These are phyloP conservation scores for Cornus suecica DNA, from an alignment of 148 eudicot species.

Conservation along the genomic window DNA sequence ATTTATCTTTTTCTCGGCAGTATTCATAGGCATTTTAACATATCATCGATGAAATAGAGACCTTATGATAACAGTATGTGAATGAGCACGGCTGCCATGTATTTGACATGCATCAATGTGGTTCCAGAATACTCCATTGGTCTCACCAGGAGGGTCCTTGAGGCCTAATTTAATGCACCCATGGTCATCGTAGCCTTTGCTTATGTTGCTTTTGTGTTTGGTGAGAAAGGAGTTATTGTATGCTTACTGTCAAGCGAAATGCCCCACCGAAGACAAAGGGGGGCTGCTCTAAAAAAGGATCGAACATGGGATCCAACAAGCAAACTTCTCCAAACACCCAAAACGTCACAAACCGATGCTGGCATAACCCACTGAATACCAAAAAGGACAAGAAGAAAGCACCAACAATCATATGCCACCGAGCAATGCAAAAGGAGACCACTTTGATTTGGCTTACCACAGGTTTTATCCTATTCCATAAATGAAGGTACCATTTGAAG, in stretches of 20 bases:
- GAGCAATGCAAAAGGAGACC: too few species aligned
- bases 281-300: too few species aligned
- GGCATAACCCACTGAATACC: background rate
- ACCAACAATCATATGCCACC: too few species aligned
- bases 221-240: background rate
- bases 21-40: background rate
- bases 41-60: background rate
- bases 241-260: background rate
- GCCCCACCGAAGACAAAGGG: too few species aligned
- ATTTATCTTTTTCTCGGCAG: too few species aligned
- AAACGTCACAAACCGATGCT: too few species aligned
- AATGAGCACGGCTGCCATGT: background rate
- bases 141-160: background rate
- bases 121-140: background rate
- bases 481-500: slow-evolving; percentile 90
- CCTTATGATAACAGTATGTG: too few species aligned
- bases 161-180: background rate
- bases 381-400: too few species aligned
- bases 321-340: too few species aligned
- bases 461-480: slow-evolving; percentile 10
- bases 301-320: too few species aligned
- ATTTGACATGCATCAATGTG: background rate
- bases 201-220: slow-evolving; percentile 7
- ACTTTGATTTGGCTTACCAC: slow-evolving; percentile 14
- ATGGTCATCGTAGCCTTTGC: slow-evolving; percentile 3